Evolutionary conservation across 2,329 filamentous ascomycete genomes (phyloP).

Genomic region (Plectosphaerella sp.): DNA sequence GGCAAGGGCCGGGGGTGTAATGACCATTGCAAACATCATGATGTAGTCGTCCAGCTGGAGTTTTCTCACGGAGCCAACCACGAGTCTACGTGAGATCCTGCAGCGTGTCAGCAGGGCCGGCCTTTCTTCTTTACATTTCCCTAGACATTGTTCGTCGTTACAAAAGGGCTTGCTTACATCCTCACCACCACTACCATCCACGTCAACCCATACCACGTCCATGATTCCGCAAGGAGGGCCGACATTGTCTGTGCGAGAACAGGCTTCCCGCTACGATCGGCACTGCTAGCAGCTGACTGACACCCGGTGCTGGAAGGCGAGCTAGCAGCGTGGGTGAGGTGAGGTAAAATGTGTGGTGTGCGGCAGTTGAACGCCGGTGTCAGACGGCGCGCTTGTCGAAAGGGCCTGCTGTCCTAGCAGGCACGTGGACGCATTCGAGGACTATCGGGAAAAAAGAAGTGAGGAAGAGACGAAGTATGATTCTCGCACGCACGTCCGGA

Average conservation of each 20-base stretch:
- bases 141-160: not conserved
- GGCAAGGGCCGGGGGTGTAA: constrained; percentile 12
- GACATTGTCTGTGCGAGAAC: constrained; percentile 17
- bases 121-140: constrained; percentile 1
- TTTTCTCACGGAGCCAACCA: constrained; percentile 39
- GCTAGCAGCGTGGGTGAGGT: no score
- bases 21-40: constrained; percentile 48
- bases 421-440: no score
- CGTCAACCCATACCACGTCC: constrained; percentile 39
- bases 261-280: no score
- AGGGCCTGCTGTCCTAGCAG: no score
- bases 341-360: no score
- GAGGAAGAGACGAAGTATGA: no score
- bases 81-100: constrained; percentile 32
- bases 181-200: constrained; percentile 31
- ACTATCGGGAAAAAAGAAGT: no score
- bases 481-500: no score
- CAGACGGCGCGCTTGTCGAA: no score
- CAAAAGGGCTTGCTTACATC: constrained; percentile 26
- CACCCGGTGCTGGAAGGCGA: no score
- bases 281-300: no score
- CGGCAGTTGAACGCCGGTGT: no score
- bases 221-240: constrained; percentile 30
- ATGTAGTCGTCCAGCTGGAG: constrained; percentile 52
- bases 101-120: not conserved